phyloP scores from a whole-genome alignment of 192 early-diverging fungal genomes.

The Coemansia sp. region DNA sequence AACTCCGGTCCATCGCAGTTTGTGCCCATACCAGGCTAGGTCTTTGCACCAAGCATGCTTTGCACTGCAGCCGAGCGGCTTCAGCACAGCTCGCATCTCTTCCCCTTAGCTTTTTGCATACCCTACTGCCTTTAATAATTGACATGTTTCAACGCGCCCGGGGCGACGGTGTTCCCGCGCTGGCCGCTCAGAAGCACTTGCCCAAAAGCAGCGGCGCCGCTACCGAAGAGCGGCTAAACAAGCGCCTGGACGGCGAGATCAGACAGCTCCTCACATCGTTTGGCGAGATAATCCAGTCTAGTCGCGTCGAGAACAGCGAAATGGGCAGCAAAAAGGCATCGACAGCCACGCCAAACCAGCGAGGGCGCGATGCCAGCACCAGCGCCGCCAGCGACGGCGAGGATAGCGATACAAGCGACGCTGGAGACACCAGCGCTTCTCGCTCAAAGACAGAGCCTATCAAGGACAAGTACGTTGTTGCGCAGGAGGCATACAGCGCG shows the following conservation, averaged over 20 bases:
- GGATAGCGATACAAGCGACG: not conserved
- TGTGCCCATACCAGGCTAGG: not conserved
- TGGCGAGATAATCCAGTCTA: constrained; percentile 52
- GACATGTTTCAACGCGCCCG: constrained; percentile 44
- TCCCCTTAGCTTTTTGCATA: not conserved
- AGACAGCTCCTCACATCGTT: constrained; percentile 54
- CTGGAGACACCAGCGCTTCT: constrained; percentile 4
- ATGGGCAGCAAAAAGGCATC: constrained; percentile 7
- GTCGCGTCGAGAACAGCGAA: constrained; percentile 43
- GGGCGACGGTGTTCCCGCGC: constrained; percentile 26
- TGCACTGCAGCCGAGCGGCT: too few relatives aligned
- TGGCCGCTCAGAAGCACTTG: constrained; percentile 33
- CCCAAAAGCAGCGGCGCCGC: constrained; percentile 29
- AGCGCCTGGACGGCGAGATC: constrained; percentile 43
- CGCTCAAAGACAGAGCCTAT: constrained; percentile 19
- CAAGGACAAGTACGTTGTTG: constrained; percentile 52
- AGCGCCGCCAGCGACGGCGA: constrained; percentile 2
- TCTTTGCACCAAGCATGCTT: too few relatives aligned
- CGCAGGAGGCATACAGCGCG: constrained; percentile 53
- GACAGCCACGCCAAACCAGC: constrained; percentile 3
- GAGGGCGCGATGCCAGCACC: constrained; percentile 7
- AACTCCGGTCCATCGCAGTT: too few relatives aligned
- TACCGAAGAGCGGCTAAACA: constrained; percentile 47
- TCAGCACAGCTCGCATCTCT: too few relatives aligned
- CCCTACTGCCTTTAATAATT: not conserved